Conservation (phyloP, 2,329 filamentous ascomycete species). For the Fusarium torulosum region DNA sequence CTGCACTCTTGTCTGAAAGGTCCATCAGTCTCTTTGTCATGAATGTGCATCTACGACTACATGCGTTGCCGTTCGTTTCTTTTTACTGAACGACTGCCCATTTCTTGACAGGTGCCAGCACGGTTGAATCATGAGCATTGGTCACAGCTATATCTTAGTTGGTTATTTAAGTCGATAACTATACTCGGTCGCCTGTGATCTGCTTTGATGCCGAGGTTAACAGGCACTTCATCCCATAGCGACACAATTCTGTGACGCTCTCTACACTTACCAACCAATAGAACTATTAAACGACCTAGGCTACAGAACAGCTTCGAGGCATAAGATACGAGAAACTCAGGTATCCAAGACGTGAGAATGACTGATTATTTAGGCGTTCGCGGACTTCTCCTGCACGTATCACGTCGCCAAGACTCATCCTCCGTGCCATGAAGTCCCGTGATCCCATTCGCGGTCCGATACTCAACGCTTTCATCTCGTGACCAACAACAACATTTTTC, state of each 20-base stretch:
- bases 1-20: background rate
- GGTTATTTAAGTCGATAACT: no score
- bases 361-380: background rate
- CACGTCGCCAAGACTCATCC: background rate
- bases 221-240: background rate
- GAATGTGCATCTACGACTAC: background rate
- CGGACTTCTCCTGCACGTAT: background rate
- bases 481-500: background rate
- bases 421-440: conserved; percentile 3
- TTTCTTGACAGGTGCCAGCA: no score
- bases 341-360: background rate
- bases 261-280: background rate
- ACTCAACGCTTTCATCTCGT: background rate
- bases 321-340: background rate
- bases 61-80: background rate
- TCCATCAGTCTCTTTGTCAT: background rate
- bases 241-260: background rate
- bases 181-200: background rate
- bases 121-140: no score
- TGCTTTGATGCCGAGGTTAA: background rate
- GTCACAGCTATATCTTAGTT: no score
- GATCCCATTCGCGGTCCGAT: conserved; percentile 6
- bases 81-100: background rate
- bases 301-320: background rate
- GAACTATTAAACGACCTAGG: background rate